A percentile compares a stretch with the other conserved stretches of the same genome.
Conservation (phyloP, 148 eudicot genomes). For the Chenopodium quinoa region DNA sequence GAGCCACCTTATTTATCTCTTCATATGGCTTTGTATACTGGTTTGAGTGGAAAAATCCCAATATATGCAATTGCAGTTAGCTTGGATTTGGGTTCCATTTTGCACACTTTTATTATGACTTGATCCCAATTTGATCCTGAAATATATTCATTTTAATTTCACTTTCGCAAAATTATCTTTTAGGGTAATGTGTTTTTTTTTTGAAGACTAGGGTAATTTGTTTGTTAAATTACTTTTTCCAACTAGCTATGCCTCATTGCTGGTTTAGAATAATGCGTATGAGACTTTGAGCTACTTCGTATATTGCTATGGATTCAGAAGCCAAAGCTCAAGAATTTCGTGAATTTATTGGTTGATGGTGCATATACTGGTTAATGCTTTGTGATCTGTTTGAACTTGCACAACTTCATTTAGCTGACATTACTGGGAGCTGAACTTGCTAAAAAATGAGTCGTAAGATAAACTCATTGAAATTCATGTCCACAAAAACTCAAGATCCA, state of each 20-base stretch:
- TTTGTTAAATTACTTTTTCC: neutral
- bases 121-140: neutral
- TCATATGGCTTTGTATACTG: constrained; percentile 6
- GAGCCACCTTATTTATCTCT: neutral
- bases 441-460: neutral
- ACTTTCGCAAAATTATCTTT: neutral
- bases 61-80: neutral
- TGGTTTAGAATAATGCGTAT: neutral
- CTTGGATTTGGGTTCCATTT: neutral
- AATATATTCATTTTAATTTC: neutral
- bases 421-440: neutral
- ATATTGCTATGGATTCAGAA: neutral
- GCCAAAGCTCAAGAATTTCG: neutral
- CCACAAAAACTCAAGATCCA: neutral
- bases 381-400: neutral
- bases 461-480: neutral
- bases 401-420: neutral
- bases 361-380: neutral
- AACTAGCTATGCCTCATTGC: neutral
- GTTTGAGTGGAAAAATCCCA: neutral
- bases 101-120: neutral
- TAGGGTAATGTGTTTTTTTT: neutral
- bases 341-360: neutral
- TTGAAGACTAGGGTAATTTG: neutral
- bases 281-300: neutral